phyloP scores from a whole-genome alignment of 345 rosid species.

The Eucalyptus leucophloia region DNA sequence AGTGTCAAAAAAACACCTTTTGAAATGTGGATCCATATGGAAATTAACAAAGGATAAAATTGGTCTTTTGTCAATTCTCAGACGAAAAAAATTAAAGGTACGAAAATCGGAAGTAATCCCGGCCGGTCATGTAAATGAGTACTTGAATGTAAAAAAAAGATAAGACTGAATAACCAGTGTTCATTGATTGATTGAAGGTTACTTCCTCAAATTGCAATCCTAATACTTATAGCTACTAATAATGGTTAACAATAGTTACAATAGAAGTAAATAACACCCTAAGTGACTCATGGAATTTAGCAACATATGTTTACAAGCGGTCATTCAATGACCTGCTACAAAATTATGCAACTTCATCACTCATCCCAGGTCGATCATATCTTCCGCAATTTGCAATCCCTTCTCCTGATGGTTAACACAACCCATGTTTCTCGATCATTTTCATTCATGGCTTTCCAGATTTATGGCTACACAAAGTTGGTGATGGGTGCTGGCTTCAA shows the following conservation, averaged over 20 bases:
- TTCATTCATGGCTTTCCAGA: neutral
- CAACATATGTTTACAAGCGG: neutral
- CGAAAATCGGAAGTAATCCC: rapidly evolving
- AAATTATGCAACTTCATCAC: neutral
- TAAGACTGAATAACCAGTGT: neutral
- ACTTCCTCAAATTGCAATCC: neutral
- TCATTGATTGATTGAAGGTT: neutral
- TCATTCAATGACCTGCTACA: neutral
- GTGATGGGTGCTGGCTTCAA: neutral
- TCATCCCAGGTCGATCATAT: neutral
- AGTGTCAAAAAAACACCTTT: neutral
- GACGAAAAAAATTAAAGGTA: neutral
- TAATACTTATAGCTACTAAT: neutral
- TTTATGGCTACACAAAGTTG: neutral
- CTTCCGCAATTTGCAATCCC: neutral
- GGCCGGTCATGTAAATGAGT: neutral
- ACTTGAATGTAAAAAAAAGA: neutral
- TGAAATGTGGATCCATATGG: neutral
- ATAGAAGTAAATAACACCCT: neutral
- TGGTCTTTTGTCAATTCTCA: neutral
- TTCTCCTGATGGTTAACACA: neutral
- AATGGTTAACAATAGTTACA: neutral
- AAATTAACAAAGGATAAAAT: neutral
- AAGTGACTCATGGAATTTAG: neutral
- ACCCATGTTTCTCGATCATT: neutral